Base-by-base conservation (phyloP, 2,329 filamentous ascomycete genomes). In the Aspergillus candidus region DNA sequence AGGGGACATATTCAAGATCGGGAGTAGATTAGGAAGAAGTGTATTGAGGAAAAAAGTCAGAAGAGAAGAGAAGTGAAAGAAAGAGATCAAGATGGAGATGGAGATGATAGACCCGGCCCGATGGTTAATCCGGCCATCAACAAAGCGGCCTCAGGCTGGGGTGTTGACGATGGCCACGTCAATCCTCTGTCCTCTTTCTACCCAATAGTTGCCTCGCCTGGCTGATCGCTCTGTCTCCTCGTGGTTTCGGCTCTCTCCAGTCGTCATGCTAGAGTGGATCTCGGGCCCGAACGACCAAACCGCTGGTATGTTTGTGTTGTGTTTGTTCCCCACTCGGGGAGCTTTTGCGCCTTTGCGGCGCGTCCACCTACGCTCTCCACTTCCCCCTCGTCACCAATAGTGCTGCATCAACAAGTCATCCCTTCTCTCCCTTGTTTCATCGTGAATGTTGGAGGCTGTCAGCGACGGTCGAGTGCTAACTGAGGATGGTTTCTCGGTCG, bases 261-360 rank as follows among this genome's bases (percentile, higher is more conserved):
- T 35, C 53, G 55, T 43, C 15, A 66, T 66, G 63, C 43, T 65
- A 47, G 63, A 55, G 35, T 66, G 63, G 63, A 58, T 65, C 43
- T 52, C 55, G 44, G 60, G 60, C 37, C 60, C 58, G 50, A 55
- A 55, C 48, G 58, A 57, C 30, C 49, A 56, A 38, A 50, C 52
- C 48, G 53, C 53, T 50, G 54, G 57, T 54, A 54, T 53, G 62
- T 62, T 27, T 27, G 22, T 27, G 22, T 27, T 27, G 22, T 42
- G 43, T 38, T 49, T 30, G 40, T 17, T 33, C 32, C 32, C 39
- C 30, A 36, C 38, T 29, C 14, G 11, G 12, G 18, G 15, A 11
- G 12, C 32, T 38, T 30, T 37, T 49, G 36, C 13, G 47, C 37
- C 43, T 29, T 36, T n/a, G 4, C 32, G 35, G 35, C 38, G 40